phyloP scores from a whole-genome alignment of 2,329 filamentous ascomycete genomes.

The Pseudopithomyces maydicus region DNA sequence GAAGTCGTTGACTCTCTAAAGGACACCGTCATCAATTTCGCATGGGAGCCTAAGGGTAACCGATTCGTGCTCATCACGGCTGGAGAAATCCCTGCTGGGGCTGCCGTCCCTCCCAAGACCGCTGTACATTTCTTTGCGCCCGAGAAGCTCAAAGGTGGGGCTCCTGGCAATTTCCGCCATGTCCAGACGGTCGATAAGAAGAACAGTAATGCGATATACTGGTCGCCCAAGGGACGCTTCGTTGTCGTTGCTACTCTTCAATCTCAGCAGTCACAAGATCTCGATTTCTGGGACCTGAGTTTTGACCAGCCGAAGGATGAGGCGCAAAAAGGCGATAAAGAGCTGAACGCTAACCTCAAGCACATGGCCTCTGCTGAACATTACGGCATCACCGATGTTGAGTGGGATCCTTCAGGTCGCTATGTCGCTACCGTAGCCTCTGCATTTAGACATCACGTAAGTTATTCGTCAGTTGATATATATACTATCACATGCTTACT shows the following conservation, averaged over 20 bases:
- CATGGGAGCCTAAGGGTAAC: constrained; percentile 98
- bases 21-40: constrained; percentile 98
- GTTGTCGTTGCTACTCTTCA: constrained; percentile 92
- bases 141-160: constrained; percentile 84
- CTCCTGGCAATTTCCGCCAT: constrained; percentile 92
- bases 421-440: constrained; percentile 94
- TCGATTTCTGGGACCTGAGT: constrained; percentile 97
- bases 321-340: constrained; percentile 90
- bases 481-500: constrained; percentile 17
- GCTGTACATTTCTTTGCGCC: constrained; percentile 95
- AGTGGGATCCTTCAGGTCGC: constrained; percentile 96
- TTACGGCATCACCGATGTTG: constrained; percentile 96
- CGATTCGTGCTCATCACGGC: constrained; percentile 97
- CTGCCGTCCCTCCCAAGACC: constrained; percentile 90
- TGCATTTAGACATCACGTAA: constrained; percentile 93
- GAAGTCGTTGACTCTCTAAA: constrained; percentile 98
- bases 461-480: constrained; percentile 63
- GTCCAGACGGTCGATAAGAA: constrained; percentile 97
- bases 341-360: constrained; percentile 91
- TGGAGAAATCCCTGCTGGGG: constrained; percentile 76
- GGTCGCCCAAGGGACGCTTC: constrained; percentile 94
- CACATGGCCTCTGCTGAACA: constrained; percentile 93
- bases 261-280: constrained; percentile 90
- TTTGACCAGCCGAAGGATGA: constrained; percentile 80
- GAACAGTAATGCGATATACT: constrained; percentile 99